Conservation (phyloP, 495 filamentous ascomycete species). For the Lasiosphaeria hispida region DNA sequence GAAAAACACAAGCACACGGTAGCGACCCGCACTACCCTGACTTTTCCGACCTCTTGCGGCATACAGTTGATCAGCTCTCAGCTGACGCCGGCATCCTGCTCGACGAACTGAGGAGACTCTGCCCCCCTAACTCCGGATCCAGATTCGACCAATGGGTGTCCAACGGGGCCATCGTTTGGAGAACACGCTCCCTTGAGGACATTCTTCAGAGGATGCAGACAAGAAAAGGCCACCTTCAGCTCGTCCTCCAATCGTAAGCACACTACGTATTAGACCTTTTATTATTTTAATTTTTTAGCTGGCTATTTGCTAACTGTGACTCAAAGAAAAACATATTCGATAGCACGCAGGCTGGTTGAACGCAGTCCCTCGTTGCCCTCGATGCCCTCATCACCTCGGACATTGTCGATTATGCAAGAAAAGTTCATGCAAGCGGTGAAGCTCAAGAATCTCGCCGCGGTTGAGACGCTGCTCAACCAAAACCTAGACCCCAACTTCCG, state of each 20-base stretch:
- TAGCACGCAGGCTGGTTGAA: too few species aligned
- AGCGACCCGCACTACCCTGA: background rate
- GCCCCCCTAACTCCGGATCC: background rate
- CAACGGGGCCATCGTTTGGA: conserved; percentile 3
- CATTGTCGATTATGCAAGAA: too few species aligned
- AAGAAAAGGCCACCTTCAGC: conserved; percentile 3
- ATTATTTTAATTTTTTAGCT: too few species aligned
- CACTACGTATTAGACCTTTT: too few species aligned
- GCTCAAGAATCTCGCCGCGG: background rate
- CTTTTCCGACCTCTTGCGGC: background rate
- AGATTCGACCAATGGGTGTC: background rate
- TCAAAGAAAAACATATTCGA: too few species aligned
- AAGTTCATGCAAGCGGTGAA: too few species aligned
- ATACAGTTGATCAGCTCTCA: conserved; percentile 8
- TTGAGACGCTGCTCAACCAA: background rate
- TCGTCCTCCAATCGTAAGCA: conserved; percentile 10
- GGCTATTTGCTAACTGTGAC: too few species aligned
- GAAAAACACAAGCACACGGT: background rate
- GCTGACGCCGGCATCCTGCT: background rate
- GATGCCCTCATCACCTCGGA: too few species aligned
- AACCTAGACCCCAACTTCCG: conserved; percentile 14
- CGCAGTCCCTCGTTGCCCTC: too few species aligned
- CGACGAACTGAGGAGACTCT: background rate
- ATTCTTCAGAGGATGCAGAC: conserved; percentile 11
- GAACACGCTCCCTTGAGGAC: background rate